phyloP scores from a whole-genome alignment of 805 yeast species.

The Metschnikowia reukaufii region DNA sequence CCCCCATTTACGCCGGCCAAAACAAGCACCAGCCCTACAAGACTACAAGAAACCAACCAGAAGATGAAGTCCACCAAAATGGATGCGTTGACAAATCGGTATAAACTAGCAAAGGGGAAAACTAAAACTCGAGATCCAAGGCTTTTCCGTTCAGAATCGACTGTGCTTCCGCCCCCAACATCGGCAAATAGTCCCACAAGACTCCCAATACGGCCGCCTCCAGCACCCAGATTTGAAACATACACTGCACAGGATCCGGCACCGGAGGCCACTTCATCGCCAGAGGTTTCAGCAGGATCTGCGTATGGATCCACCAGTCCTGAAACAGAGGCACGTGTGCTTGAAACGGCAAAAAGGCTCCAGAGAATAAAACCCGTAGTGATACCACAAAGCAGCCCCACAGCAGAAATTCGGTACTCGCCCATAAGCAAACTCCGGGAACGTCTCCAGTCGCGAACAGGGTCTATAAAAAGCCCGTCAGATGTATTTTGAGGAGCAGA shows the following conservation, averaged over 20 bases:
- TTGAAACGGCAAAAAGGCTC: slow-evolving; percentile 37
- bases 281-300: neutral
- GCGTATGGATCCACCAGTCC: neutral
- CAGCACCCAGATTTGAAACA: slow-evolving; percentile 12
- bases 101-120: slow-evolving; percentile 21
- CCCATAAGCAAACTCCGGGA: slow-evolving; percentile 32
- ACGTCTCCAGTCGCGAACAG: slow-evolving; percentile 16
- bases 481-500: slow-evolving; percentile 5
- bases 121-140: neutral
- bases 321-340: slow-evolving; percentile 7
- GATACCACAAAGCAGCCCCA: slow-evolving; percentile 32
- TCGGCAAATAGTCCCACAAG: neutral
- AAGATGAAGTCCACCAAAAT: slow-evolving; percentile 34
- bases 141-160: slow-evolving; percentile 1
- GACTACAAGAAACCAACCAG: slow-evolving; percentile 40
- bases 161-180: slow-evolving; percentile 5
- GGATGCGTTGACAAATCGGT: slow-evolving; percentile 35
- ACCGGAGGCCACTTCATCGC: slow-evolving; percentile 14
- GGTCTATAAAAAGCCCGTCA: slow-evolving; percentile 4
- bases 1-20: slow-evolving; percentile 27
- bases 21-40: slow-evolving; percentile 26
- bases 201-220: slow-evolving; percentile 11
- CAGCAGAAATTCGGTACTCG: slow-evolving; percentile 29
- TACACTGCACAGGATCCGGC: neutral
- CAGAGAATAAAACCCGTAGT: slow-evolving; percentile 37